Percentiles rank a stretch among this genome's conserved stretches.
phyloP scores from a whole-genome alignment of 176 grass and related monocot genomes.

The Calamus simplicifolius region DNA sequence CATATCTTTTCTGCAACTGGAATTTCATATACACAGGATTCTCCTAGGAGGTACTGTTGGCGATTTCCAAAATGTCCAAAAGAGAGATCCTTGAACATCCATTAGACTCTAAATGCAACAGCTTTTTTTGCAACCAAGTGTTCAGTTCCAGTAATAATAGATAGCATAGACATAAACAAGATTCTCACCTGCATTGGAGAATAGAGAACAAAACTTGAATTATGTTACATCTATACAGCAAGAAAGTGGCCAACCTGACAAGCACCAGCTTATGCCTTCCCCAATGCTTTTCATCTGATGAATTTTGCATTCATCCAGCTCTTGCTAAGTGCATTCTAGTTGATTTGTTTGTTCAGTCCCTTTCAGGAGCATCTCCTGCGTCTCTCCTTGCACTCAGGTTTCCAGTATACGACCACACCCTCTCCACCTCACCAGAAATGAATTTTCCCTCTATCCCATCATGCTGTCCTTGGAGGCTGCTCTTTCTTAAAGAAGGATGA shows the following conservation, averaged over 20 bases:
- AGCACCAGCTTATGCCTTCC: background rate
- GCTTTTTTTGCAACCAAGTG: constrained; percentile 19
- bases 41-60: too few relatives aligned
- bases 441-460: constrained; percentile 35
- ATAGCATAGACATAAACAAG: constrained; percentile 18
- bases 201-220: constrained; percentile 33
- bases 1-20: too few relatives aligned
- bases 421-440: constrained; percentile 55
- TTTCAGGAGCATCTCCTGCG: constrained; percentile 55
- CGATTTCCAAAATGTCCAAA: too few relatives aligned
- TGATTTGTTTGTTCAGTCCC: constrained; percentile 32
- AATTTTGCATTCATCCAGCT: too few relatives aligned
- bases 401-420: constrained; percentile 76
- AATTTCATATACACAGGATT: too few relatives aligned
- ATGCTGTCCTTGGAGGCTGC: constrained; percentile 19
- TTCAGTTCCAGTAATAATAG: constrained; percentile 21
- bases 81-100: too few relatives aligned
- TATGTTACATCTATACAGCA: constrained; percentile 53
- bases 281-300: background rate
- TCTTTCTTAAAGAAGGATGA: constrained; percentile 40
- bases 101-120: constrained; percentile 12
- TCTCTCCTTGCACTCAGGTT: constrained; percentile 75
- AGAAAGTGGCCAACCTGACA: constrained; percentile 30
- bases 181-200: constrained; percentile 13
- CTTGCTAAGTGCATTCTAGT: too few relatives aligned